Conservation (phyloP, 2,329 filamentous ascomycete genomes). For the Penicillium sp. region DNA sequence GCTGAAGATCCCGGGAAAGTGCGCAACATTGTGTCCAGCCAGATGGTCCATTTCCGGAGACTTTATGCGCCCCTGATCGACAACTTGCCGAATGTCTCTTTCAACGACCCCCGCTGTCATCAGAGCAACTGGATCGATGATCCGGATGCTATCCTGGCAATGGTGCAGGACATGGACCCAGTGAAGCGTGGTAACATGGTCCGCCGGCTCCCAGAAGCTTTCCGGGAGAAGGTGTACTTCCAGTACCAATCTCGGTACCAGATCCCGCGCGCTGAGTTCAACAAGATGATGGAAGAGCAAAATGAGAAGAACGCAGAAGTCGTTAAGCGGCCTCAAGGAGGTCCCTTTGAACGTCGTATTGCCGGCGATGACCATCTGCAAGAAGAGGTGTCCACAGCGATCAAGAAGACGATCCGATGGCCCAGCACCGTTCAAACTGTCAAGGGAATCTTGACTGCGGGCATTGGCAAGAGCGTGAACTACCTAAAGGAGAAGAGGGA, state of each 20-base stretch:
- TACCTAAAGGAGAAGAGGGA: conserved; percentile 79
- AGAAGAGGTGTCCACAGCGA: conserved; percentile 66
- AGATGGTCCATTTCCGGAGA: conserved; percentile 84
- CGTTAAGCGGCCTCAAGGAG: conserved; percentile 70
- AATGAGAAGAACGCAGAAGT: conserved; percentile 61
- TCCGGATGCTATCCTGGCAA: conserved; percentile 57
- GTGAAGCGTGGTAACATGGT: conserved; percentile 94
- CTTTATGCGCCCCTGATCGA: conserved; percentile 87
- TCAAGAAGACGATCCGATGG: conserved; percentile 87
- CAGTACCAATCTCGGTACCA: conserved; percentile 87
- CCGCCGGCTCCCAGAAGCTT: conserved; percentile 76
- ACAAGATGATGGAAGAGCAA: conserved; percentile 73
- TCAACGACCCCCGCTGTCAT: conserved; percentile 60
- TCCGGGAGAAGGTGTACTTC: conserved; percentile 88
- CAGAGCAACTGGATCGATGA: conserved; percentile 61
- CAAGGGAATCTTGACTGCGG: conserved; percentile 78
- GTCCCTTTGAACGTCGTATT: conserved; percentile 81
- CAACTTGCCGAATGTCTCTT: conserved; percentile 81
- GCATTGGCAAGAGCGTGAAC: conserved; percentile 62
- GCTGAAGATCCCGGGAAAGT: conserved; percentile 92
- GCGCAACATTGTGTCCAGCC: conserved; percentile 85
- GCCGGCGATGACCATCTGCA: conserved; percentile 66
- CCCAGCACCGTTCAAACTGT: conserved; percentile 82
- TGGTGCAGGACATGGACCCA: conserved; percentile 90
- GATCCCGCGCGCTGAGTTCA: conserved; percentile 78